Evolutionary conservation across 164 flowering plant species (phyloP), one percentile per base, ranked within the genome.

Genomic region (Stephania yunnanensis): DNA sequence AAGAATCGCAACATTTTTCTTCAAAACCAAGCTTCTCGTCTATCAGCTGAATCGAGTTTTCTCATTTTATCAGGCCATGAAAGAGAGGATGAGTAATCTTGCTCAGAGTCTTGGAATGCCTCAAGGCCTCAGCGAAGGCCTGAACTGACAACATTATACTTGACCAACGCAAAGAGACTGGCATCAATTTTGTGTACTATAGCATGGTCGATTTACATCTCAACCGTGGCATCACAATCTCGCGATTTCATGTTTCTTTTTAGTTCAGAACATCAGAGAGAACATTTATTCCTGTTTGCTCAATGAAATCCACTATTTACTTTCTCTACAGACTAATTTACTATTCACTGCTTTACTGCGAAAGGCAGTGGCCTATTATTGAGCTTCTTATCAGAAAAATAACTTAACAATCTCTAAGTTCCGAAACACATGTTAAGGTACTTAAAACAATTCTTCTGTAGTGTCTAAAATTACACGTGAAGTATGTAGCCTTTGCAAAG

Each of bases 71-170:
- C 86, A 94, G 98, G 98, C 98, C 25, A 92, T 94, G 97, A 94
- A 94, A 80, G 96, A 90, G 78, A 88, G 95, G 73, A 94, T 94
- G 98, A 88, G 83, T 75, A 86, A 92, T 81, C 98, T 94, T 82
- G 98, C 97, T 4, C 92, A 91, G 80, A 94, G 97, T 83, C 84
- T 92, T 73, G 98, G 98, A 75, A 89, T 94, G 97, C 97, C 98
- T 29, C 96, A 81, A 22, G 96, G 94, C 67, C 80, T 87, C 6
- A 74, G 89, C 17, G 98, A 91, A 3, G 90, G 89, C 61, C 82
- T 87, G 22, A 88, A 90, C 81, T 83, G 80, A 80, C 78, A 74
- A 80, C 68, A 68, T 44, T 68, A 42, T 3, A 31, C 46, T 2
- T 45, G 10, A 19, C 44, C 11, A 1, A 46, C 42, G 22, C 15